Evolutionary conservation across 2,329 filamentous ascomycete species (phyloP).

Genomic region (Ceratocystis diversiconidia): DNA sequence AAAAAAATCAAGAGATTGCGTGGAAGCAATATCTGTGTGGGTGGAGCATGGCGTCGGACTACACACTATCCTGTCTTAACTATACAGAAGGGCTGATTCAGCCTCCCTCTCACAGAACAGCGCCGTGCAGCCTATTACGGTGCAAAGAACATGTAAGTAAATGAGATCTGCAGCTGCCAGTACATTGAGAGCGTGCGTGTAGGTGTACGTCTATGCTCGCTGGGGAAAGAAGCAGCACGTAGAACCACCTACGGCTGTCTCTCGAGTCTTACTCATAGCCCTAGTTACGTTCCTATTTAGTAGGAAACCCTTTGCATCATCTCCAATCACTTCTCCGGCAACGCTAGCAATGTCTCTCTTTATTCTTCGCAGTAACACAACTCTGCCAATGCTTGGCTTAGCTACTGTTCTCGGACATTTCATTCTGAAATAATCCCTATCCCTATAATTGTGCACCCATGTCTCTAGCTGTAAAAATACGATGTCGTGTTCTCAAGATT

Average conservation of each 20-base stretch:
- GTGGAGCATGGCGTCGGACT: neutral
- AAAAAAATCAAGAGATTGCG: neutral
- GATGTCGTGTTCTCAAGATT: neutral
- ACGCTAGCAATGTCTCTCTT: neutral
- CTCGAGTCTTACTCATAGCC: neutral
- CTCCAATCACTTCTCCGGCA: neutral
- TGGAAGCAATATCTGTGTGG: neutral
- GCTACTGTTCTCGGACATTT: neutral
- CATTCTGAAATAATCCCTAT: neutral
- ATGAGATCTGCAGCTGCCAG: neutral
- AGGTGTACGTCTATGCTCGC: neutral
- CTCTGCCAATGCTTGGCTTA: neutral
- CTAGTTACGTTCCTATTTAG: neutral
- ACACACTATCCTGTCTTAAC: neutral
- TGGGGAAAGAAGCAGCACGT: neutral
- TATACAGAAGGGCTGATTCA: neutral
- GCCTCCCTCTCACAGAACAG: neutral
- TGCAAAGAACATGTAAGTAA: neutral
- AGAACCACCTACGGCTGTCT: neutral
- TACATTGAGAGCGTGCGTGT: neutral
- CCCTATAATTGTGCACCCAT: neutral
- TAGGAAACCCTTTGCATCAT: neutral
- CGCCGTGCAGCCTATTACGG: neutral
- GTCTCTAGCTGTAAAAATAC: too few relatives aligned
- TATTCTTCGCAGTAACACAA: neutral